A percentile compares a stretch with the other conserved stretches of the same genome.
Conservation (phyloP, 1,139 yeast species). For the Hyphopichia fennica region DNA sequence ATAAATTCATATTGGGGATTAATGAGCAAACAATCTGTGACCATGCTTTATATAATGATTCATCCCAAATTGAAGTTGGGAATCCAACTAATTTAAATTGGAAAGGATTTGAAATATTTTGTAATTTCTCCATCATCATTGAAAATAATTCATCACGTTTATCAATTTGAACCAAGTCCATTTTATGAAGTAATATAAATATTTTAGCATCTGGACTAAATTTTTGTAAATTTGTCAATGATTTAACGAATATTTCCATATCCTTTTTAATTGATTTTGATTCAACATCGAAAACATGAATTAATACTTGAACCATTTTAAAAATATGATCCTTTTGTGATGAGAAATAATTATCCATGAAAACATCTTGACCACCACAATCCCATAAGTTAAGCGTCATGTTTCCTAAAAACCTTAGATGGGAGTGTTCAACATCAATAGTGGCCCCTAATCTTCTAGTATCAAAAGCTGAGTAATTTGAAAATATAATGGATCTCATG, state of each 20-base stretch:
- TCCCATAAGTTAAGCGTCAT: slow-evolving; percentile 97
- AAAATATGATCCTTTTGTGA: slow-evolving; percentile 88
- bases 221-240: slow-evolving; percentile 77
- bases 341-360: slow-evolving; percentile 90
- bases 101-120: slow-evolving; percentile 73
- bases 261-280: slow-evolving; percentile 90
- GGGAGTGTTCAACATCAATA: slow-evolving; percentile 96
- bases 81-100: slow-evolving; percentile 84
- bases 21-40: slow-evolving; percentile 91
- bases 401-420: slow-evolving; percentile 85
- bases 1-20: slow-evolving; percentile 85
- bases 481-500: slow-evolving; percentile 93
- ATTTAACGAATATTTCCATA: slow-evolving; percentile 85
- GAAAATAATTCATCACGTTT: slow-evolving; percentile 81
- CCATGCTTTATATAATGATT: slow-evolving; percentile 95
- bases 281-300: slow-evolving; percentile 96
- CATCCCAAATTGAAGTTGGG: slow-evolving; percentile 98
- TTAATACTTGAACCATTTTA: slow-evolving; percentile 94
- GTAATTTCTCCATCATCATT: slow-evolving; percentile 80
- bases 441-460: slow-evolving; percentile 96
- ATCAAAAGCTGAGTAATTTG: slow-evolving; percentile 95
- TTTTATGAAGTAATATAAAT: slow-evolving; percentile 88
- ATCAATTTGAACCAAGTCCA: slow-evolving; percentile 91
- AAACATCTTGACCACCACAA: slow-evolving; percentile 97
- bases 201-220: slow-evolving; percentile 91